Evolutionary conservation across 345 rosid genomes (phyloP).

Genomic region (Sisymbrium irio): DNA sequence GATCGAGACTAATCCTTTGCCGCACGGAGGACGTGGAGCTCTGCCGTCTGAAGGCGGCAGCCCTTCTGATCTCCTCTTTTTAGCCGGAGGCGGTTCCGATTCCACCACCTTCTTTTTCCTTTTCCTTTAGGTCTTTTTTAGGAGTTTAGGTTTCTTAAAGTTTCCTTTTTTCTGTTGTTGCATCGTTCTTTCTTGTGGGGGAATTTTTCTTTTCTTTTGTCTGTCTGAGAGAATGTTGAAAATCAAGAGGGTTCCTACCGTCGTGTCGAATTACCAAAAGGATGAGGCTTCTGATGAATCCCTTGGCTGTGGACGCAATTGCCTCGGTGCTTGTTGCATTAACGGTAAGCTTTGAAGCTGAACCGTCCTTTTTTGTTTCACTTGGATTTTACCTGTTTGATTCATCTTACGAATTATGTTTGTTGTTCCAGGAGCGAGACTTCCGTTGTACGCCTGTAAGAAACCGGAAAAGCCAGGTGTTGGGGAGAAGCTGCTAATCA

Average conservation of each 20-base stretch:
- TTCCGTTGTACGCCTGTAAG: slow-evolving; percentile 82
- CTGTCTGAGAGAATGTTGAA: slow-evolving; percentile 32
- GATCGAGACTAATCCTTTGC: slow-evolving; percentile 82
- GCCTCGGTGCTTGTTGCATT: slow-evolving; percentile 80
- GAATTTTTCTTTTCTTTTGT: not conserved
- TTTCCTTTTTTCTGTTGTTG: not conserved
- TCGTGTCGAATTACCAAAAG: slow-evolving; percentile 92
- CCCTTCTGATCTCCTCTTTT: slow-evolving; percentile 99
- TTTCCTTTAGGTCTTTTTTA: slow-evolving; percentile 24
- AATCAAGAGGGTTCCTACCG: slow-evolving; percentile 90
- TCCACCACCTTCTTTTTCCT: not conserved
- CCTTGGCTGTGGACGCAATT: slow-evolving; percentile 86
- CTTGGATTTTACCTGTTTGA: not conserved
- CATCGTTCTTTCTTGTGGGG: not conserved
- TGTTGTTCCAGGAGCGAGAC: slow-evolving; percentile 59
- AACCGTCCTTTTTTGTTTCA: not conserved
- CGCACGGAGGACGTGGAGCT: slow-evolving; percentile 99
- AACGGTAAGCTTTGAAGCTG: slow-evolving; percentile 48
- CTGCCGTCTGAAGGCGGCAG: slow-evolving; percentile 99
- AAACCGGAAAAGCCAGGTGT: slow-evolving; percentile 39
- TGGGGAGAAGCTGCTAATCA: slow-evolving; percentile 10
- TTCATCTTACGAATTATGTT: not conserved
- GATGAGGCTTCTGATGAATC: slow-evolving; percentile 63
- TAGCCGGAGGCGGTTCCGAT: slow-evolving; percentile 94
- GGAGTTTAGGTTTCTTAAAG: slow-evolving; percentile 9